phyloP scores from a whole-genome alignment of 495 filamentous ascomycete species.

The Staphylotrichum longicolle region DNA sequence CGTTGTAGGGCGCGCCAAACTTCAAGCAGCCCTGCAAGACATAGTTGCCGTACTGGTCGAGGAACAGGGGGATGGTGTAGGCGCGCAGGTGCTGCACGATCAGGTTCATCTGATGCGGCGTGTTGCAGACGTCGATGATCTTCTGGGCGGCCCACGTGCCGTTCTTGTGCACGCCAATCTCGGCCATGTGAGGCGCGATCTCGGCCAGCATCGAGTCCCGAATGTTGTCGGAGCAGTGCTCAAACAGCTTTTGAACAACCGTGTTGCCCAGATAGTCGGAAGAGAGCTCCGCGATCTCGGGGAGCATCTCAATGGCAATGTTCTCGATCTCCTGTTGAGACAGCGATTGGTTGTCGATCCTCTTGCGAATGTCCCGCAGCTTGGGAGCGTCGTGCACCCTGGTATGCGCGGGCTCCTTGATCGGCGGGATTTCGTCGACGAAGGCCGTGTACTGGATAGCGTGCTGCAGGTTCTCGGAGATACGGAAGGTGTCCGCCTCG shows the following conservation, averaged over 20 bases:
- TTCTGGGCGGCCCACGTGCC: conserved; percentile 99
- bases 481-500: conserved; percentile 72
- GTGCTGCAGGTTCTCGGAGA: conserved; percentile 67
- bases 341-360: conserved; percentile 91
- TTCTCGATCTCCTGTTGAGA: conserved; percentile 85
- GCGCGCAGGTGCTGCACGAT: conserved; percentile 80
- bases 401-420: conserved; percentile 85
- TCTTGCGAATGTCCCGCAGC: conserved; percentile 92
- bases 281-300: conserved; percentile 90
- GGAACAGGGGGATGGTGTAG: conserved; percentile 85
- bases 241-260: conserved; percentile 98
- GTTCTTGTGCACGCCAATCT: conserved; percentile 98
- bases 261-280: conserved; percentile 98
- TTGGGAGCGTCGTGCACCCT: conserved; percentile 93
- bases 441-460: conserved; percentile 73
- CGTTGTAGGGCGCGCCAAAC: conserved; percentile 82
- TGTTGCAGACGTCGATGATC: conserved; percentile 94
- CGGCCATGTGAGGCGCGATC: conserved; percentile 86
- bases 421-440: conserved; percentile 79
- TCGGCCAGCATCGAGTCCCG: conserved; percentile 89
- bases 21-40: conserved; percentile 94
- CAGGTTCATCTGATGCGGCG: conserved; percentile 74
- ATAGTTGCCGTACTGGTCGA: conserved; percentile 98
- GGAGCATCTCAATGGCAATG: conserved; percentile 87
- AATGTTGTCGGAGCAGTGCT: conserved; percentile 85